These are phyloP conservation scores for Bacterosira constricta DNA, from an alignment of 108 stramenopile genomes.

Conservation along the genomic window DNA sequence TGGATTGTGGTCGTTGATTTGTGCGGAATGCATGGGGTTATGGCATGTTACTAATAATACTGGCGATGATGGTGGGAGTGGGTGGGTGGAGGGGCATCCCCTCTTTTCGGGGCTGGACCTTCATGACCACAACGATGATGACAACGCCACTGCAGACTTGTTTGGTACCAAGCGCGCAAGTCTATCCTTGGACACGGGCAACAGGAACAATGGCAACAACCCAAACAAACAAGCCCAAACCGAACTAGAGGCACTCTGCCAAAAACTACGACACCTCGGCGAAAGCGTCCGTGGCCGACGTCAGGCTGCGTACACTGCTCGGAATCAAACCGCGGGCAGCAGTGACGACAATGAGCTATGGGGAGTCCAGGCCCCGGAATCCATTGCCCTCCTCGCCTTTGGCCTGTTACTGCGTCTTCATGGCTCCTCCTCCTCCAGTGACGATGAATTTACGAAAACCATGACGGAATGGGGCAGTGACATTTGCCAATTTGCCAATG, in stretches of 20 bases:
- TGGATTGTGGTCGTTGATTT: slow-evolving; percentile 56
- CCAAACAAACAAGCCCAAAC: slow-evolving; percentile 7
- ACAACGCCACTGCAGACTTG: neutral
- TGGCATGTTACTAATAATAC: no score
- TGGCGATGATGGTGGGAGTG: neutral
- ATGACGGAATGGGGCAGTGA: slow-evolving; percentile 39
- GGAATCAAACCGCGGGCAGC: neutral
- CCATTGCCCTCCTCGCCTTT: slow-evolving; percentile 59
- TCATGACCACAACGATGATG: neutral
- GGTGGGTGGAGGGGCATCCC: slow-evolving; percentile 57
- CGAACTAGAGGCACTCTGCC: slow-evolving; percentile 24
- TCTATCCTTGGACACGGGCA: neutral
- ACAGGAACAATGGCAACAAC: slow-evolving; percentile 15
- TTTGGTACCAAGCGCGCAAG: neutral
- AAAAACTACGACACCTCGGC: slow-evolving; percentile 14
- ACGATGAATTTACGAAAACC: slow-evolving; percentile 4
- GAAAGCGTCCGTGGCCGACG: slow-evolving; percentile 30
- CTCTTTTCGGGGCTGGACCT: slow-evolving; percentile 39
- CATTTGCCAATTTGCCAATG: slow-evolving; percentile 53
- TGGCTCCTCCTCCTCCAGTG: slow-evolving; percentile 15
- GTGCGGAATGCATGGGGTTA: slow-evolving; percentile 63
- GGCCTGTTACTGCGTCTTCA: slow-evolving; percentile 64
- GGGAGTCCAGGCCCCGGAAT: slow-evolving; percentile 45
- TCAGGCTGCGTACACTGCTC: slow-evolving; percentile 17
- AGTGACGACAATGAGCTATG: slow-evolving; percentile 19